These are phyloP conservation scores for Fusarium sp. DNA, from an alignment of 2,329 filamentous ascomycete species.

Conservation along the genomic window DNA sequence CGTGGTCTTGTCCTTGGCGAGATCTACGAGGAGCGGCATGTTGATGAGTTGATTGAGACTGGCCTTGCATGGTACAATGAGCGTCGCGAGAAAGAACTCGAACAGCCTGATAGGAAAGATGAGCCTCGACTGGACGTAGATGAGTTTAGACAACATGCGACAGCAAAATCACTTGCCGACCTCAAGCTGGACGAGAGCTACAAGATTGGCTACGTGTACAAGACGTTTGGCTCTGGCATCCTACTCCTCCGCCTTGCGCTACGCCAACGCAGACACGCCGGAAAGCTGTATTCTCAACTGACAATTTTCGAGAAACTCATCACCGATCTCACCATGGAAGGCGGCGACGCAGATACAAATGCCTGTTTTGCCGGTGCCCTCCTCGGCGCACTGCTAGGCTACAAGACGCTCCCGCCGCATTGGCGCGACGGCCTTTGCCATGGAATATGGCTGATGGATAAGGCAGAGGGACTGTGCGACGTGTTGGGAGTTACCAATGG, in stretches of 20 bases:
- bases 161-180: conserved; percentile 49
- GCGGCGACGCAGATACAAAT: conserved; percentile 64
- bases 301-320: conserved; percentile 57
- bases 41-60: conserved; percentile 53
- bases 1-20: conserved; percentile 58
- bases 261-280: conserved; percentile 41
- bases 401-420: conserved; percentile 55
- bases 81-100: conserved; percentile 32
- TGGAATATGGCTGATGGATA: conserved; percentile 56
- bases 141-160: conserved; percentile 55
- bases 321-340: conserved; percentile 59
- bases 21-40: conserved; percentile 49
- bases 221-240: conserved; percentile 60
- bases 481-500: conserved; percentile 51
- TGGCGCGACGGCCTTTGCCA: conserved; percentile 60
- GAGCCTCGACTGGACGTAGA: conserved; percentile 50
- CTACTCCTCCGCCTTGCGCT: conserved; percentile 56
- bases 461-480: conserved; percentile 53
- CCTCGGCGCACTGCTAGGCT: conserved; percentile 58
- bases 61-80: conserved; percentile 52
- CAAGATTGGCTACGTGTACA: conserved; percentile 64
- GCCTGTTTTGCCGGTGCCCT: conserved; percentile 62
- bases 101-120: conserved; percentile 40
- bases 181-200: conserved; percentile 55
- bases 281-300: conserved; percentile 32